Conservation (phyloP, 352 stramenopile species). For the Phytopythium cucurbitacearum region DNA sequence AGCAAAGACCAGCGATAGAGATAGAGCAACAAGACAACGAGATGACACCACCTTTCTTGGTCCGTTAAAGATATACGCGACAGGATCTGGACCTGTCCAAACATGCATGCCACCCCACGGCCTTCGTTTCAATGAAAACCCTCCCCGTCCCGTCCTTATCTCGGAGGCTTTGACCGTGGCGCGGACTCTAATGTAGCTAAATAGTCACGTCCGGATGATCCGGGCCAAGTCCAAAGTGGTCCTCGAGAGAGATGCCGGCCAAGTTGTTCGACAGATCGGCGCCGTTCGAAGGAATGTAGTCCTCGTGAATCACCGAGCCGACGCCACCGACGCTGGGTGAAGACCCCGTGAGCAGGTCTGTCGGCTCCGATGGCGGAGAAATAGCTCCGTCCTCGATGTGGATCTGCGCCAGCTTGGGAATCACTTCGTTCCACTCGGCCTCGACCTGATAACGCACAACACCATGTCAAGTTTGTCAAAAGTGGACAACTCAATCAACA, state of each 20-base stretch:
- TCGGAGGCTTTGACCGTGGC: no score
- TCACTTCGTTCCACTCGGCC: conserved; percentile 73
- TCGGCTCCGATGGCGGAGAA: not conserved
- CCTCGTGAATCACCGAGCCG: conserved; percentile 55
- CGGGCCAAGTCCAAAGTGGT: conserved; percentile 1
- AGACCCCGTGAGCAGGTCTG: not conserved
- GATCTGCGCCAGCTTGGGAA: conserved; percentile 70
- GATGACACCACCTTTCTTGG: no score
- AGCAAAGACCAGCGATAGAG: no score
- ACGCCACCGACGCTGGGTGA: not conserved
- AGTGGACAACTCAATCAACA: not conserved
- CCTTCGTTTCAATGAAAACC: no score
- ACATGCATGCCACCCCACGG: no score
- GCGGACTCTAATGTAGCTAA: conserved; percentile 8
- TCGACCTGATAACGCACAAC: conserved; percentile 33
- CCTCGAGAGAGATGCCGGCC: conserved; percentile 48
- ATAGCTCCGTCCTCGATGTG: conserved; percentile 41
- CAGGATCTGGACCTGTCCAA: no score
- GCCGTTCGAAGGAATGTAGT: conserved; percentile 67
- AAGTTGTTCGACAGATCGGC: conserved; percentile 41
- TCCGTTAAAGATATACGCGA: no score
- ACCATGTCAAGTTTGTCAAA: not conserved
- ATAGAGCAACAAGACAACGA: no score
- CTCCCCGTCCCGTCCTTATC: no score
- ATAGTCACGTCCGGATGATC: conserved; percentile 35